Evolutionary conservation across 306 rosid species (phyloP), one percentile per base, ranked within the genome.

Genomic region (Castanopsis chinensis): DNA sequence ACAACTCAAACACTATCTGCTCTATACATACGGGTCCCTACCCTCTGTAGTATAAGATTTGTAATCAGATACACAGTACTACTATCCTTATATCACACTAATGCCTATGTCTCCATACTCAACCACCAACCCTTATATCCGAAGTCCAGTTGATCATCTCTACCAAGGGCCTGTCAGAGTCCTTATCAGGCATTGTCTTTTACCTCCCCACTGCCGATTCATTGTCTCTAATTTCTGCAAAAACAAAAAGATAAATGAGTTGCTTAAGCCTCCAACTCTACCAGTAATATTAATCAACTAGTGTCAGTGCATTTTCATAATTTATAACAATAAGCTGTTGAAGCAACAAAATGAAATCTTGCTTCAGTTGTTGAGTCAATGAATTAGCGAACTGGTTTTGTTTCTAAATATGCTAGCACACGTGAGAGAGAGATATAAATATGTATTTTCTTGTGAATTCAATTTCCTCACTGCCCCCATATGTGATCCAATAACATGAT

Each of bases 91-190:
- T 14, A 73, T 78, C 79, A 45, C 58, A 58, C 58, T 69, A 78
- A 37, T 67, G 60, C 23, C 82, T 81, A 79, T 74, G 61, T 79
- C 75, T 35, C 15, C 58, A 54, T 71, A n/a, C 28, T 9, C 52
- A 35, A 78, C 73, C 71, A 55, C 58, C 57, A 15, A 8, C 71
- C 60, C 71, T 71, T 57, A 19, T 17, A 78, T 68, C 67, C 75
- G 65, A 73, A 43, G 72, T 75, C 76, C 25, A 61, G 78, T 60
- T 72, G 61, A 74, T 54, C 52, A 4, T 18, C 35, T 80, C 85
- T 91, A 93, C 98, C 98, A 95, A 10, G 98, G 99, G 13, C 98
- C 98, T 3, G 99, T 95, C 65, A 87, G 76, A 61, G 99, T 93
- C 84, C 99, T 87, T 78, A 98, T 87, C 83, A 95, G 86, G 87